Conservation (phyloP, 495 filamentous ascomycete genomes). For the Penicillium manginii region DNA sequence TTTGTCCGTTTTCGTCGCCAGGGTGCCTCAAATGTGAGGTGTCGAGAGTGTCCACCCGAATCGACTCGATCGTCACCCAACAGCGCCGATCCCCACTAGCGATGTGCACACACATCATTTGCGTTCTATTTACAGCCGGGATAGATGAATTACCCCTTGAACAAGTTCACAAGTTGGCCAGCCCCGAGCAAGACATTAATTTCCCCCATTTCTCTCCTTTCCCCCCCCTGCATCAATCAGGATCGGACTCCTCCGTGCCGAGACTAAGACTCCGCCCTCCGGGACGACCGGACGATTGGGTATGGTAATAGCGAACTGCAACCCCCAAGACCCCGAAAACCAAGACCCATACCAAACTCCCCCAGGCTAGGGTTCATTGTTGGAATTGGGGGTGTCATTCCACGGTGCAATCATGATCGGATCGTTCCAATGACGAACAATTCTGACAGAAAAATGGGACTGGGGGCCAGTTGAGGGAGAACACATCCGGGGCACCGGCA, state of each 20-base stretch:
- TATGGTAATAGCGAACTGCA: not conserved
- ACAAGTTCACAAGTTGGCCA: not conserved
- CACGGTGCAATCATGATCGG: not conserved
- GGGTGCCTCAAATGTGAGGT: constrained; percentile 12
- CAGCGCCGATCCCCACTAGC: not conserved
- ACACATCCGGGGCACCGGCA: not conserved
- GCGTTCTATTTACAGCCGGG: not conserved
- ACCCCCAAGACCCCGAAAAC: not conserved
- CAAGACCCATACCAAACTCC: constrained; percentile 5
- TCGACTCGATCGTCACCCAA: not conserved
- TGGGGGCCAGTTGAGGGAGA: not conserved
- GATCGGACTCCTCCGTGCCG: constrained; percentile 6
- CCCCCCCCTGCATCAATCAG: not conserved
- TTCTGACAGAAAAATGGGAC: not conserved
- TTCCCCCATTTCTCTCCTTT: not conserved
- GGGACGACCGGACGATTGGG: constrained; percentile 1
- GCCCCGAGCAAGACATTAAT: not conserved
- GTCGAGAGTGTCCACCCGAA: not conserved
- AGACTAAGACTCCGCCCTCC: not conserved
- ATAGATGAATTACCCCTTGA: not conserved
- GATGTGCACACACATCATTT: not conserved
- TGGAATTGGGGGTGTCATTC: not conserved
- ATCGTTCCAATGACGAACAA: not conserved
- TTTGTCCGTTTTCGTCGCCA: not conserved
- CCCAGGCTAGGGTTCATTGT: not conserved